These are phyloP conservation scores for Phytophthora hibernalis DNA, from an alignment of 352 stramenopile species.

Conservation along the genomic window DNA sequence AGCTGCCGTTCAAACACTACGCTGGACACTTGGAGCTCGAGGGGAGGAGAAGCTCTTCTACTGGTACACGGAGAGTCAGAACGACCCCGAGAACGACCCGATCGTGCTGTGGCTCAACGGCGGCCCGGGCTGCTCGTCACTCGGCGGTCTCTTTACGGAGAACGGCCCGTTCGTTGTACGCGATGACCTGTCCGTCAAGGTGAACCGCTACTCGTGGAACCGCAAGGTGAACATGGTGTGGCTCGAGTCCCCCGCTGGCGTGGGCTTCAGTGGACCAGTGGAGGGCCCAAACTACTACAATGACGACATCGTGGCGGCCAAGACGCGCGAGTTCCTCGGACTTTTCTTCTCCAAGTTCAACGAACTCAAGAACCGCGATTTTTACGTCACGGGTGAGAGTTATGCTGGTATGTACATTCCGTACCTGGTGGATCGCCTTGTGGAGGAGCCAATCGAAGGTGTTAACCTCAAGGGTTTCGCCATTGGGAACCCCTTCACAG, in stretches of 20 bases:
- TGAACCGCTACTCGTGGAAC: slow-evolving; percentile 84
- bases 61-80: slow-evolving; percentile 81
- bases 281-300: slow-evolving; percentile 81
- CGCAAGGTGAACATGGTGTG: slow-evolving; percentile 81
- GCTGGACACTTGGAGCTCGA: slow-evolving; percentile 60
- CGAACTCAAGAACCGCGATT: slow-evolving; percentile 73
- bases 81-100: slow-evolving; percentile 57
- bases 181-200: slow-evolving; percentile 56
- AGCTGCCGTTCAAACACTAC: slow-evolving; percentile 77
- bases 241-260: slow-evolving; percentile 76
- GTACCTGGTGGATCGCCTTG: slow-evolving; percentile 78
- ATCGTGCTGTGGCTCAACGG: slow-evolving; percentile 88
- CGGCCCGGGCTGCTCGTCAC: slow-evolving; percentile 76
- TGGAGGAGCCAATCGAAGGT: slow-evolving; percentile 64
- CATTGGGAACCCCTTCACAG: slow-evolving; percentile 80
- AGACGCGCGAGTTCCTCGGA: slow-evolving; percentile 80
- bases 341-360: slow-evolving; percentile 78
- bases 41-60: slow-evolving; percentile 78
- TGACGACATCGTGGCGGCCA: slow-evolving; percentile 76
- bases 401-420: slow-evolving; percentile 93
- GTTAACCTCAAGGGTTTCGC: slow-evolving; percentile 82
- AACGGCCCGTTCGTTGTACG: slow-evolving; percentile 80
- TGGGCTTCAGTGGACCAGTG: slow-evolving; percentile 73
- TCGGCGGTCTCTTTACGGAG: slow-evolving; percentile 71
- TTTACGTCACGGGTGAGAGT: slow-evolving; percentile 87